Percentiles rank a stretch among this genome's conserved stretches.
Evolutionary conservation across 768 basidiomycete species (phyloP).

Genomic region (Pleurotus tuoliensis): DNA sequence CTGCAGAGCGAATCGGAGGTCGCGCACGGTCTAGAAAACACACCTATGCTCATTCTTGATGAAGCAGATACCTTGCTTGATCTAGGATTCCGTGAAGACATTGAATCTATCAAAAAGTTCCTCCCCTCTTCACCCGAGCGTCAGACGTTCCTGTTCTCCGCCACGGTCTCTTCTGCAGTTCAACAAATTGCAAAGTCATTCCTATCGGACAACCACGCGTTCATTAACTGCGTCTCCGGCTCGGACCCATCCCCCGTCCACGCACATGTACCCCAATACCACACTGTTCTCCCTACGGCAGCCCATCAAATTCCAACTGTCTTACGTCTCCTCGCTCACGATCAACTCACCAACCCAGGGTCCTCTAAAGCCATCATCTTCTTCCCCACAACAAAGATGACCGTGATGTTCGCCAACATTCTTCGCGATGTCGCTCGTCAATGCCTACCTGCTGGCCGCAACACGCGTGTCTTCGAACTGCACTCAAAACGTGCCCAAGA

Average conservation of each 20-base stretch:
- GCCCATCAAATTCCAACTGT: conserved; percentile 75
- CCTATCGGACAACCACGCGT: conserved; percentile 57
- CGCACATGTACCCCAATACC: conserved; percentile 75
- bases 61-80: conserved; percentile 90
- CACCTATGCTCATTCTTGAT: conserved; percentile 81
- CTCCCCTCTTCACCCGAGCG: conserved; percentile 62
- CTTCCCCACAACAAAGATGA: conserved; percentile 81
- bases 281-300: conserved; percentile 66
- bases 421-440: conserved; percentile 44
- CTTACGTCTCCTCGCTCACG: conserved; percentile 78
- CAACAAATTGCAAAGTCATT: conserved; percentile 62
- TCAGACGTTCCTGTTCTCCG: conserved; percentile 92
- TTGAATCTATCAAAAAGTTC: conserved; percentile 62
- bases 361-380: conserved; percentile 79
- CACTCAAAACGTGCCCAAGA: conserved; percentile 73
- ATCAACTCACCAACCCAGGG: conserved; percentile 70
- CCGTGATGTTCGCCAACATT: conserved; percentile 67
- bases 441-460: conserved; percentile 44
- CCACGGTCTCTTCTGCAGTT: conserved; percentile 74
- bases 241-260: conserved; percentile 59
- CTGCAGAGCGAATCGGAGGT: conserved; percentile 58
- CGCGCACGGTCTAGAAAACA: conserved; percentile 43
- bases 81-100: conserved; percentile 88
- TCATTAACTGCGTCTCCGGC: conserved; percentile 68
- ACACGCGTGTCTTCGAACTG: conserved; percentile 69